Conservation (phyloP, 2,329 filamentous ascomycete species). For the Pseudocercospora musae region DNA sequence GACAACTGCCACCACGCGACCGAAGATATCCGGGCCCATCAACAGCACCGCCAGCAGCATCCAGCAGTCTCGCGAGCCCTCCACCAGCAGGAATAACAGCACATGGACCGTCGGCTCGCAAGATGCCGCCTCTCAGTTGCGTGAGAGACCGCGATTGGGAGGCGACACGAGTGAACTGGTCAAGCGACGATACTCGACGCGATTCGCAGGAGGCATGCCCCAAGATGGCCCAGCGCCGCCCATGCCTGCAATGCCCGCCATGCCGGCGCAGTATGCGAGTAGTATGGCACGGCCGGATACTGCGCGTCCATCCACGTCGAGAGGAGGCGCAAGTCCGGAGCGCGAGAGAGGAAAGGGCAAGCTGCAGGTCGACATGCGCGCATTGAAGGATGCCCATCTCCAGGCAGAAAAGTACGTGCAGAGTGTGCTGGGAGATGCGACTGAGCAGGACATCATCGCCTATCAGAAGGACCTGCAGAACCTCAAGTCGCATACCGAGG, state of each 20-base stretch:
- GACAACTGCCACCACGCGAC: conserved; percentile 47
- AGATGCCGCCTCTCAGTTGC: conserved; percentile 11
- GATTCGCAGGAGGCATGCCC: conserved; percentile 67
- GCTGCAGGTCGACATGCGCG: conserved; percentile 70
- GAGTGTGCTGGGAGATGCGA: conserved; percentile 72
- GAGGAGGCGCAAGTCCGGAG: conserved; percentile 38
- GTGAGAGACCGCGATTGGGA: conserved; percentile 43
- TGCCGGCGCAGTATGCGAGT: conserved; percentile 55
- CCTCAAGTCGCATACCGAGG: conserved; percentile 72
- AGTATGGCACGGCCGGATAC: conserved; percentile 8
- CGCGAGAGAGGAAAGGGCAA: conserved; percentile 36
- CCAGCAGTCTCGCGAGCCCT: conserved; percentile 5
- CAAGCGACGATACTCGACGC: conserved; percentile 89
- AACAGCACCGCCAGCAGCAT: conserved; percentile 14
- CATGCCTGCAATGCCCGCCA: conserved; percentile 60
- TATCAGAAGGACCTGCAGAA: conserved; percentile 74
- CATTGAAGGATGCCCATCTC: conserved; percentile 74
- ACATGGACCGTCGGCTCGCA: conserved; percentile 22
- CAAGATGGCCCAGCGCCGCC: conserved; percentile 63
- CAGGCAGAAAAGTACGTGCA: conserved; percentile 67
- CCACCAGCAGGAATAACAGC: conserved; percentile 24
- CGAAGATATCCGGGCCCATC: conserved; percentile 60
- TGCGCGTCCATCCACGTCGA: conserved; percentile 18
- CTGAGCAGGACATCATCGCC: conserved; percentile 79
- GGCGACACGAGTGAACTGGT: conserved; percentile 71